Conservation (phyloP, 176 grass and related monocot genomes). For the Puccinellia tenuiflora region DNA sequence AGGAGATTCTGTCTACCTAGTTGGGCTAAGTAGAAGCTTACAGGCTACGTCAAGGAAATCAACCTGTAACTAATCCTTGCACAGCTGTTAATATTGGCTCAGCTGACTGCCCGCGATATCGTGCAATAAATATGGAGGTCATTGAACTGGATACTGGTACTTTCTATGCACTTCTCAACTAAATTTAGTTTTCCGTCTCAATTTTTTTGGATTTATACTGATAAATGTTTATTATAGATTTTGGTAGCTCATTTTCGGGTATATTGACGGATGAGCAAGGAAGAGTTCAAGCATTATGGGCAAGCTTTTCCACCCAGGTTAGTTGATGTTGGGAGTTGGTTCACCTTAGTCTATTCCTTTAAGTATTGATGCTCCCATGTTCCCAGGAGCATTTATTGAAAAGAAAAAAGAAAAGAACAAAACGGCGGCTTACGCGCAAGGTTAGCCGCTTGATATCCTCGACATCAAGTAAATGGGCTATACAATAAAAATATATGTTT, state of each 20-base stretch:
- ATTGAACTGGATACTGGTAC: constrained; percentile 98
- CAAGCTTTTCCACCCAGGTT: constrained; percentile 99
- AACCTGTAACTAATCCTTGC: constrained; percentile 93
- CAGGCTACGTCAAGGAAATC: constrained; percentile 99
- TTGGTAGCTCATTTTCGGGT: constrained; percentile 95
- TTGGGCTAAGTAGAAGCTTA: constrained; percentile 95
- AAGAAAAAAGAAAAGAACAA: constrained; percentile 60
- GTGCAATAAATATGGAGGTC: constrained; percentile 98
- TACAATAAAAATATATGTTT: not conserved
- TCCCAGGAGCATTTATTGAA: constrained; percentile 31
- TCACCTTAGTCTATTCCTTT: constrained; percentile 21
- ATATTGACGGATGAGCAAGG: constrained; percentile 96
- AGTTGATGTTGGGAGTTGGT: constrained; percentile 26
- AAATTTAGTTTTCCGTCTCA: not conserved
- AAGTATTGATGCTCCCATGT: constrained; percentile 34
- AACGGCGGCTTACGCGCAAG: constrained; percentile 35
- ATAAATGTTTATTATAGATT: constrained; percentile 56
- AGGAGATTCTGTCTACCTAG: constrained; percentile 95
- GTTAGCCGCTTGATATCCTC: constrained; percentile 31
- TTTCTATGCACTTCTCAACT: constrained; percentile 11
- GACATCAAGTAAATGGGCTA: constrained; percentile 30
- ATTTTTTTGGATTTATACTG: not conserved
- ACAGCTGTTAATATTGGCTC: constrained; percentile 99
- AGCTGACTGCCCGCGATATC: constrained; percentile 88
- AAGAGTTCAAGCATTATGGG: constrained; percentile 98